Evolutionary conservation across 2,329 filamentous ascomycete species (phyloP), one percentile per base, ranked within the genome.

Genomic region (Xylariaceae sp.): DNA sequence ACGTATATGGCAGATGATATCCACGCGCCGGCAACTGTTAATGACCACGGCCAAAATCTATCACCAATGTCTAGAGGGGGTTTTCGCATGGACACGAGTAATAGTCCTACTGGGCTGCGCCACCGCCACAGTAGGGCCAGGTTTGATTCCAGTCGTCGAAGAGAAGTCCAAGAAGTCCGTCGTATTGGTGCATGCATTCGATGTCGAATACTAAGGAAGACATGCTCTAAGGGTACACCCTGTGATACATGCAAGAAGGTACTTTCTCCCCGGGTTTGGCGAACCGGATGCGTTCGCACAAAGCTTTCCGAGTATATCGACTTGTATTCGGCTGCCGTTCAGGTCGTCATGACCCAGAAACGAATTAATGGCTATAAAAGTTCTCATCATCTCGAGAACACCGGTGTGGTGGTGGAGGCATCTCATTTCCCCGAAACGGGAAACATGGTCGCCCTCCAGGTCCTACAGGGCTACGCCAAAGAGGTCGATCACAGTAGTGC

Each of bases 111-210:
- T 44, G 79, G 80, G 16, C 61, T 68, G 10, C 77, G 77, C 50
- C 74, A 79, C 1, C 79, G 79, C 16, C 79, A 86, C 63, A 78
- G 79, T 7, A 79, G 85, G 9, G 81, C 83, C 3, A 77, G 81
- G 7, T 88, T 88, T 61, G 82, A 80, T 19, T 76, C 82, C 4
- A 74, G 74, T 1, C 77, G 86, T n/a, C 77, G 86, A 20, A 86
- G 83, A 66, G 83, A 88, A 65, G 85, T 89, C 1, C 84, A 87
- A 61, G 82, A 85, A 59, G 83, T 88, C 20, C 81, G 86, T 20
- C 85, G 85, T 63, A 80, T 85, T 37, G 86, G 86, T 5, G 85
- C 86, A 12, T 89, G 86, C 63, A 86, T 88, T 50, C 77, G 86
- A 44, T 89, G 86, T 65, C 79, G 85, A 40, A 87, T 88, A 59